phyloP scores from a whole-genome alignment of 164 flowering plant species.

The Taxillus chinensis region DNA sequence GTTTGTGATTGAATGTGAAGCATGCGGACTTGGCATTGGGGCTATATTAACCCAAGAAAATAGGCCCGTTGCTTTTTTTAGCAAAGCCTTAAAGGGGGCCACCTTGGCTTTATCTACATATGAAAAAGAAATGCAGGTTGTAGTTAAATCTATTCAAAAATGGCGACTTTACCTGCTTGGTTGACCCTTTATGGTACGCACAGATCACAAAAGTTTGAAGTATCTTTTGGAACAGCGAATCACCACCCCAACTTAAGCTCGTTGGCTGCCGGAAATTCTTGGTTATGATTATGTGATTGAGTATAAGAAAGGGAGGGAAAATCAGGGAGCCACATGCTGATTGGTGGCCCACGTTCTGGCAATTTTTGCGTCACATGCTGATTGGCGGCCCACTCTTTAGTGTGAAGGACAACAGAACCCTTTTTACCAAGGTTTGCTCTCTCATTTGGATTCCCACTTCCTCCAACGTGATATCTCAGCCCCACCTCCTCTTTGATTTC shows the following conservation, averaged over 20 bases:
- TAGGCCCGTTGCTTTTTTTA: neutral
- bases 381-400: neutral
- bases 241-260: neutral
- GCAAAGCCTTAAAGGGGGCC: neutral
- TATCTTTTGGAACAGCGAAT: neutral
- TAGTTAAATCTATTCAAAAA: neutral
- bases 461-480: neutral
- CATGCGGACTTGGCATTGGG: neutral
- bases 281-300: neutral
- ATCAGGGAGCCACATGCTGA: neutral
- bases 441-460: neutral
- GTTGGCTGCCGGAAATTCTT: neutral
- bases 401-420: neutral
- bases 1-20: neutral
- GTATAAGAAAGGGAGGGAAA: neutral
- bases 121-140: neutral
- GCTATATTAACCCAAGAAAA: neutral
- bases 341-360: neutral
- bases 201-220: neutral
- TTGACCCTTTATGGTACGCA: neutral
- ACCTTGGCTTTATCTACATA: neutral
- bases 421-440: neutral
- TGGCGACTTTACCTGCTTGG: neutral
- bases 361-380: neutral
- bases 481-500: neutral